phyloP scores from a whole-genome alignment of 257 asterid genomes.

The Forsythia suspensa region DNA sequence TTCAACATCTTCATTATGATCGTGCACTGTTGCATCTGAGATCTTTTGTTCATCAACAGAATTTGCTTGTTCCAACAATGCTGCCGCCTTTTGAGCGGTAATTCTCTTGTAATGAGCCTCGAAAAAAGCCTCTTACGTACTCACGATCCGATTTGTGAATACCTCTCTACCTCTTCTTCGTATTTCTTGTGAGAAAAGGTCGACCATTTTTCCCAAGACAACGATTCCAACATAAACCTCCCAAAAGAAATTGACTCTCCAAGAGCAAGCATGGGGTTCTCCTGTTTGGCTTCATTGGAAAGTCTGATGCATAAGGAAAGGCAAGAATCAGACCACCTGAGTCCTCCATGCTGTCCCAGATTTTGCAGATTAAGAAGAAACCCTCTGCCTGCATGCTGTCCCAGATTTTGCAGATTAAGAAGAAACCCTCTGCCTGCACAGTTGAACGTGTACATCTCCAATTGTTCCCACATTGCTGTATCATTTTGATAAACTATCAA shows the following conservation, averaged over 20 bases:
- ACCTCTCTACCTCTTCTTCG: slow-evolving; percentile 90
- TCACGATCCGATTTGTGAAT: slow-evolving; percentile 85
- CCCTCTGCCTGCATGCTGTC: no score
- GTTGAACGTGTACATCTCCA: no score
- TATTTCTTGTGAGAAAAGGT: slow-evolving; percentile 72
- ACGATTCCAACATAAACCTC: slow-evolving; percentile 65
- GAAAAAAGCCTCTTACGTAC: slow-evolving; percentile 92
- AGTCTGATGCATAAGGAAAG: no score
- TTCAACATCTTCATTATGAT: neutral
- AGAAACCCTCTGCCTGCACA: no score
- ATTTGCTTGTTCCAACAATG: slow-evolving; percentile 57
- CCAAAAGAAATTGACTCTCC: slow-evolving; percentile 92
- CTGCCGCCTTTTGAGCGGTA: slow-evolving; percentile 77
- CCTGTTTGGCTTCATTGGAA: slow-evolving; percentile 34
- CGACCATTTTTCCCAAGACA: slow-evolving; percentile 94
- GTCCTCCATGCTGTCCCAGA: no score
- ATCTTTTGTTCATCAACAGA: neutral
- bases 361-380: no score
- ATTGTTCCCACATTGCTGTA: no score
- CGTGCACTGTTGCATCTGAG: neutral
- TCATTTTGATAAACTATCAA: no score
- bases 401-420: no score
- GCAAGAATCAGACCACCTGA: no score
- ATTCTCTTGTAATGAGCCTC: slow-evolving; percentile 96
- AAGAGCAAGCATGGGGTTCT: slow-evolving; percentile 61